Evolutionary conservation across 208 protist species (phyloP), one percentile per base, ranked within the genome.

Genomic region (Trypanosoma mega): DNA sequence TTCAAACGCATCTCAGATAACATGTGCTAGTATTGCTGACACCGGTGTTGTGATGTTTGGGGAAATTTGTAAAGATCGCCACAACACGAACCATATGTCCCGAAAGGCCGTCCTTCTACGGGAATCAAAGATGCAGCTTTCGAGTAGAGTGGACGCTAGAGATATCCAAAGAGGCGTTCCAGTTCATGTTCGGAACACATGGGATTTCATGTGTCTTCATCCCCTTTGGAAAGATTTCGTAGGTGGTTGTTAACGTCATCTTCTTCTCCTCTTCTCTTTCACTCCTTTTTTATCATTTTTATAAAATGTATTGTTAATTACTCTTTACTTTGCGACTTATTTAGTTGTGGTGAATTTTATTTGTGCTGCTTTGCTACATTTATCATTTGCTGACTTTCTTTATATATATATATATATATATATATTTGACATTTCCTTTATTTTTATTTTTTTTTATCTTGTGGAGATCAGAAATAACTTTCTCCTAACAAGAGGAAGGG

Each of bases 371-470:
- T n/a, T n/a, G n/a, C n/a, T n/a, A n/a, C n/a, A n/a, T n/a, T n/a
- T n/a, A n/a, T n/a, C 6, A 39, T 39, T 16, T 2, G 24, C 14
- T 2, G 49, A 3, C 18, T 2, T 1, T 30, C 34, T 55, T 37
- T 33, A 14, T 44, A n/a, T 72, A 46, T 72, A 31, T 60, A 50
- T 59, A 51, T 72, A 36, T 62, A 54, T 68, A 48, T 68, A 29
- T 52, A 39, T 69, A 43, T 63, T 18, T 69, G 12, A 16, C 6
- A 16, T 16, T 39, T 16, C 12, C 6, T 39, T 16, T 39, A 39
- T 39, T 16, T 39, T 16, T 39, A 39, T 39, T 16, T 16, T 39
- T 39, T 39, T 12, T 16, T 6, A 39, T 39, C 34, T 39, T 39
- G 34, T 39, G 12, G 34, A 16, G 34, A 39, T 16, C 6, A 39